Evolutionary conservation across 129 eudicot species (phyloP), one percentile per base, ranked within the genome.

Genomic region (Chrysanthemum makinoi): DNA sequence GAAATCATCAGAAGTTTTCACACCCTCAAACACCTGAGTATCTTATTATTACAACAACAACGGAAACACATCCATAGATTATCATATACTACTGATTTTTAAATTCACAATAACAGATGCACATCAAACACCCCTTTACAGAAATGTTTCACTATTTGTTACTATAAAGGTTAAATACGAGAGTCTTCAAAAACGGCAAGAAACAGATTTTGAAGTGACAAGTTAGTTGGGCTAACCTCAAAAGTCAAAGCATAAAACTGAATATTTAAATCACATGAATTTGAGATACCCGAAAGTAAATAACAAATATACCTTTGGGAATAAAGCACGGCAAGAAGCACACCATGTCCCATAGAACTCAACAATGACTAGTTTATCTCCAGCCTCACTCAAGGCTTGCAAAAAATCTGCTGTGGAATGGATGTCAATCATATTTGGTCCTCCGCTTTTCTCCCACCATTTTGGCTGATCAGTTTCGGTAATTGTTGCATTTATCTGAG

Each of bases 331-430:
- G 62, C 98, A 93, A 52, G 98, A 93, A 73, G 95, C 98, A 84
- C 98, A 93, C 98, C 96, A 89, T 22, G 96, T 90, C 60, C 93
- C 97, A 75, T 89, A 94, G 66, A 94, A 94, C 79, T 94, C 97
- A 50, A 90, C 99, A 52, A 94, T 85, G 50, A 94, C 99, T 56
- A 94, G 78, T 75, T 78, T 86, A 52, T 94, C 99, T 72, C 99
- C 99, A 51, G 99, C 99, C 77, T 87, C 82, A 77, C 95, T 82
- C 65, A 89, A 79, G 47, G 93, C 91, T 16, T 68, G 74, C 60
- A 94, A 77, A 70, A 94, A 94, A 12, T 94, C 99, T 70, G 86
- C 83, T 44, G 96, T 88, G 2, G 97, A 91, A 79, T 91, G 96
- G 59, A 91, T 91, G 66, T 91, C 97, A 10, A 91, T 68, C 97